Evolutionary conservation across 306 rosid genomes (phyloP).

Genomic region (Carpinus fangiana): DNA sequence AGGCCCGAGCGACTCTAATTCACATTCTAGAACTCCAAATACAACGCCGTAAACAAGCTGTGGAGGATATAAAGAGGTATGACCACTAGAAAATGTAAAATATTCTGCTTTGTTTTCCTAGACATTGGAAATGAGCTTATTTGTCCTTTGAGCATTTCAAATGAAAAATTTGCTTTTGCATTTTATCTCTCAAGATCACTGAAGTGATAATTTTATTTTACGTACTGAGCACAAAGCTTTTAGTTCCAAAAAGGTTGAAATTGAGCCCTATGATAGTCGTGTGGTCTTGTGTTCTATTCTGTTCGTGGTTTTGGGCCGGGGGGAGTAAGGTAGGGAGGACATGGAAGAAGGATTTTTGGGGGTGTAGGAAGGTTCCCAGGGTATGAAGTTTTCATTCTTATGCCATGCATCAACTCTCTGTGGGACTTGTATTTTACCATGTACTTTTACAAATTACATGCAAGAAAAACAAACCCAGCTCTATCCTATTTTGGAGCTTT

Average conservation of each 20-base stretch:
- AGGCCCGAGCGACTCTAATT: slow-evolving; percentile 90
- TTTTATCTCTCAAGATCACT: neutral
- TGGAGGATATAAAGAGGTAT: slow-evolving; percentile 92
- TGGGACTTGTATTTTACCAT: neutral
- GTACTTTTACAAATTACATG: neutral
- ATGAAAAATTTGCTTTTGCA: neutral
- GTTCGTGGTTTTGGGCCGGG: neutral
- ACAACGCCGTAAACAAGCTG: slow-evolving; percentile 83
- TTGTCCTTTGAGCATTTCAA: neutral
- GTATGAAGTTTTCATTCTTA: no score
- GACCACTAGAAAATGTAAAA: neutral
- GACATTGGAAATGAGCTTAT: neutral
- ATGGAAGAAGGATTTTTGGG: neutral
- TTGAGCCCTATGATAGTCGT: neutral
- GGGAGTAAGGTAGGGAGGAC: no score
- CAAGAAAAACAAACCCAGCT: neutral
- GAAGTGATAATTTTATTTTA: neutral
- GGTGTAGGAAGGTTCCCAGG: no score
- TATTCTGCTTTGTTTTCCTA: neutral
- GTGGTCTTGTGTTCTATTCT: neutral
- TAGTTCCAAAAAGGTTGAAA: neutral
- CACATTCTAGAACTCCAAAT: slow-evolving; percentile 90
- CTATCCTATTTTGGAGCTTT: neutral
- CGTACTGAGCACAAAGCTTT: neutral
- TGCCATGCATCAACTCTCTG: neutral